Evolutionary conservation across 176 grass and related monocot species (phyloP), one percentile per base, ranked within the genome.

Genomic region (Phoenix dactylifera): DNA sequence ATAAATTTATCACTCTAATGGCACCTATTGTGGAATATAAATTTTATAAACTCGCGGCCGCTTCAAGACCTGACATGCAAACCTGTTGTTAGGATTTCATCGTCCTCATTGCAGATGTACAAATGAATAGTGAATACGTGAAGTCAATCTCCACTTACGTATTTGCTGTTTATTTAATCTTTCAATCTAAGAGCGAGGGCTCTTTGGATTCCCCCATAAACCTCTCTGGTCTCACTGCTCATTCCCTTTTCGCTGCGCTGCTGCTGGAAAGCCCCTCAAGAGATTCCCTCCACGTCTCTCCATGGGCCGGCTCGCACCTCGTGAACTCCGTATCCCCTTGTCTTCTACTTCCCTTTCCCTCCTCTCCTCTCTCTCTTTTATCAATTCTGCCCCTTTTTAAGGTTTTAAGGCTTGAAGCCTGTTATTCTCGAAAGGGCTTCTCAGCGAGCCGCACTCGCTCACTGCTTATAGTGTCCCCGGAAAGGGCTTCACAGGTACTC

Each of bases 201-300:
- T 30, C 68, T 60, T 71, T 52, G 57, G 48, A 52, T 71, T 71
- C 68, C 48, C 48, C 14, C 48, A 2, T 1, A 22, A 23, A 60
- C 50, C 39, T 50, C 9, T 7, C 15, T 7, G 16, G 1, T 50
- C 16, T 22, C 16, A 20, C 20, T 20, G 20, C 20, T 20, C 20
- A 20, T 20, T 20, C 20, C 20, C 20, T 20, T 58, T 24, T 15
- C 0, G 32, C 54, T 49, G n/a, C 49, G 24, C 53, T 18, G 7
- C 12, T 18, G 6, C 32, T 20, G 16, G 15, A 44, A 56, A 68
- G 22, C 64, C 15, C 51, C n/a, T 20, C 24, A 44, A 3, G 35
- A 44, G 35, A 44, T 44, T 35, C 25, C 10, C 5, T 54, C 17
- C 48, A 52, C 15, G 25, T 5, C 26, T 6, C 24, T 32, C 48